phyloP scores from a whole-genome alignment of 306 rosid species.

The Sophora flavescens region DNA sequence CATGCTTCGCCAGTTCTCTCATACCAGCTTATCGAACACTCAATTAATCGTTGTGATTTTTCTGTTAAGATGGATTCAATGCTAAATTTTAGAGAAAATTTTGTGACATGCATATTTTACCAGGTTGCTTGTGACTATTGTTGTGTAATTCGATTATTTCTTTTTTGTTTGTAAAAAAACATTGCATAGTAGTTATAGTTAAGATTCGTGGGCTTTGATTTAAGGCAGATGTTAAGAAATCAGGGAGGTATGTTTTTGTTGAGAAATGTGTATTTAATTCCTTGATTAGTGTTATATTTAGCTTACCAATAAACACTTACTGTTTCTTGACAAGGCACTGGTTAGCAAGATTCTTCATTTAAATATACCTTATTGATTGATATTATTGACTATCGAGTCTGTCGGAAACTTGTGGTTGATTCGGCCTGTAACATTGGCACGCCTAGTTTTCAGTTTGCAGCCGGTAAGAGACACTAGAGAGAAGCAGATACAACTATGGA shows the following conservation, averaged over 20 bases:
- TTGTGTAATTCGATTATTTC: background rate
- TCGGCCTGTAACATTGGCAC: constrained; percentile 36
- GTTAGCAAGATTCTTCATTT: too few species aligned
- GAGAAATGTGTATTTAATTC: too few species aligned
- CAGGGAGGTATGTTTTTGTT: too few species aligned
- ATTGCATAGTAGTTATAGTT: constrained; percentile 1
- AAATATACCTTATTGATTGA: too few species aligned
- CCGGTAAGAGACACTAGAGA: constrained; percentile 91
- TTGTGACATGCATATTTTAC: background rate
- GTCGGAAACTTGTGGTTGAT: constrained; percentile 25
- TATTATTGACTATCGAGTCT: background rate
- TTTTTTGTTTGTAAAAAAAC: constrained; percentile 1
- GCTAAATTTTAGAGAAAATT: too few species aligned
- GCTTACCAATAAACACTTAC: too few species aligned
- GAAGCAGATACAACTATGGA: constrained; percentile 91
- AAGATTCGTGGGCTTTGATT: constrained; percentile 7
- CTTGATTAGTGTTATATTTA: too few species aligned
- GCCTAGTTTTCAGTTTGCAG: constrained; percentile 74
- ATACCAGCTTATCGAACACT: background rate
- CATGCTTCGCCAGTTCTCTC: background rate
- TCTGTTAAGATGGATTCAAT: background rate
- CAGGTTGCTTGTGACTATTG: background rate
- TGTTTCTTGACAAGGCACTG: too few species aligned
- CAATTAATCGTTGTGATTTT: background rate
- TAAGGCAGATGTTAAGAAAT: too few species aligned